Evolutionary conservation across 768 basidiomycete species (phyloP), one percentile per base, ranked within the genome.

Genomic region (Asterophora lycoperdoides): DNA sequence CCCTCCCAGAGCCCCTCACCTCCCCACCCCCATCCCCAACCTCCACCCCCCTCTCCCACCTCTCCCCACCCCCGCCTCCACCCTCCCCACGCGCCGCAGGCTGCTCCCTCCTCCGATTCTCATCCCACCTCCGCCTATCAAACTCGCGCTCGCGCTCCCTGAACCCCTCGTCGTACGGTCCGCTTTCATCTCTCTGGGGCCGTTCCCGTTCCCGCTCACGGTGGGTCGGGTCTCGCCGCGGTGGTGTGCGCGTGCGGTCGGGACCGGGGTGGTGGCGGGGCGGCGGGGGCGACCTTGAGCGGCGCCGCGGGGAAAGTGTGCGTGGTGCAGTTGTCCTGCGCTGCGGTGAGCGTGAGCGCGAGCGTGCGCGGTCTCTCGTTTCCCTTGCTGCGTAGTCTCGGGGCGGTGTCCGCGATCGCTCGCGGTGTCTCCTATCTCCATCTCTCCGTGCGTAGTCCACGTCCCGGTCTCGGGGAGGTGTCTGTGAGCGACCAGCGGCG

Each of bases 101-200:
- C 33, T 32, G 39, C 33, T 51, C 41, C 8, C 48, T 45, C 18
- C 46, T 39, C 9, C 68, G 52, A 55, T 74, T 76, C 42, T 61
- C 57, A 46, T 79, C 75, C 82, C 82, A 82, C 37, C 77, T 61
- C 55, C 71, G 70, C 18, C 82, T 67, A 51, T 79, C 76, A 35
- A 71, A 62, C 50, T 69, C 72, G 37, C 78, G 56, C 45, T 55
- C 55, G 15, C 41, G 35, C 19, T 49, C 51, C 2, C 44, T 41
- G 72, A 69, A 60, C 36, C 45, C 63, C 37, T 52, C 58, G 59
- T 51, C 60, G 46, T 63, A 66, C 20, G 19, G 19, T 23, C 19
- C 18, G n/a, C 29, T n/a, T n/a, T n/a, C n/a, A n/a, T n/a, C 29
- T 10, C 20, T 17, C 15, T 40, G n/a, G 18, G 36, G 17, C 5